These are phyloP conservation scores for Agrocybe chaxingu DNA, from an alignment of 768 basidiomycete species.

Conservation along the genomic window DNA sequence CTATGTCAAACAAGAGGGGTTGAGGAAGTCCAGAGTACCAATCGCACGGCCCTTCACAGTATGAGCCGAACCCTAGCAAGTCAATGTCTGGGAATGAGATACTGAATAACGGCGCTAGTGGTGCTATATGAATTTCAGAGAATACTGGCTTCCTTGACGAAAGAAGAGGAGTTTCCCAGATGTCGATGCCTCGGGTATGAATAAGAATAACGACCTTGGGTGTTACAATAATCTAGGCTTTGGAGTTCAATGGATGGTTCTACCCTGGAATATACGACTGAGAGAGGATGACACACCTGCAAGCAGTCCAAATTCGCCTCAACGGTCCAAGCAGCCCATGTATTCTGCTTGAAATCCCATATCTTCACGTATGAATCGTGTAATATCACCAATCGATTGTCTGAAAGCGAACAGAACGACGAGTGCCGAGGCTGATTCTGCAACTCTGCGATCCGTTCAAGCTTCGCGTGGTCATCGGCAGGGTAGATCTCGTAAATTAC, in stretches of 20 bases:
- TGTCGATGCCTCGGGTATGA: not conserved
- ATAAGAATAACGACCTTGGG: slow-evolving; percentile 7
- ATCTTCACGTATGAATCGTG: slow-evolving; percentile 9
- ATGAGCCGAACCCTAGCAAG: not conserved
- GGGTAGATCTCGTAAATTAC: slow-evolving; percentile 14
- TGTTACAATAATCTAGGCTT: slow-evolving; percentile 7
- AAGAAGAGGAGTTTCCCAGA: slow-evolving; percentile 15
- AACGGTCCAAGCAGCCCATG: slow-evolving; percentile 16
- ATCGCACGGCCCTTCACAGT: slow-evolving; percentile 12
- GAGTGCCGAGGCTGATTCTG: not conserved
- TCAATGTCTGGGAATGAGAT: not conserved
- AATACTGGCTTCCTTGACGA: slow-evolving; percentile 3
- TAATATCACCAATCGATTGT: slow-evolving; percentile 7
- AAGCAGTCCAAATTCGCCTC: slow-evolving; percentile 2
- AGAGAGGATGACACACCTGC: slow-evolving; percentile 5
- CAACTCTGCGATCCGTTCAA: slow-evolving; percentile 5
- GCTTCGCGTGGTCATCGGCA: slow-evolving; percentile 1
- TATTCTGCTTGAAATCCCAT: slow-evolving; percentile 14
- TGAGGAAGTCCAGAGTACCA: slow-evolving; percentile 14
- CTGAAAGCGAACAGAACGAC: slow-evolving; percentile 11
- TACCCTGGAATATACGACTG: not conserved
- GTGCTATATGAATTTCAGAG: not conserved
- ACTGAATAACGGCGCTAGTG: not conserved
- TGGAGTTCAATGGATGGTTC: not conserved
- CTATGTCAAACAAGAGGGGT: slow-evolving; percentile 1